These are phyloP conservation scores for Neostapfia colusana DNA, from an alignment of 176 grass and related monocot genomes.

Conservation along the genomic window DNA sequence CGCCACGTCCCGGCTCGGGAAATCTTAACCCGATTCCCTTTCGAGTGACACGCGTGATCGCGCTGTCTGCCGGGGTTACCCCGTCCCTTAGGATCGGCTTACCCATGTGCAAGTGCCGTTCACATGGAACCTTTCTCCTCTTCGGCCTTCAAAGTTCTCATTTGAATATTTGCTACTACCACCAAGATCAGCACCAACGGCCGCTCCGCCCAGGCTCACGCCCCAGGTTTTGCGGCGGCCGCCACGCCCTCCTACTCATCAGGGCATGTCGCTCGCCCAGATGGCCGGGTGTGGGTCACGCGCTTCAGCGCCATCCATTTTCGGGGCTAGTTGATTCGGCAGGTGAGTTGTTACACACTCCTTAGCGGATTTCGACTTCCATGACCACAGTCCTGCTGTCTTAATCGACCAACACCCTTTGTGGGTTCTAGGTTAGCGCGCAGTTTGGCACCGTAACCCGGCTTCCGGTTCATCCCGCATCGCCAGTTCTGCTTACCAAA, in stretches of 20 bases:
- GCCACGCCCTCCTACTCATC: too few species aligned
- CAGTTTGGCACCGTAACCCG: constrained; percentile 66
- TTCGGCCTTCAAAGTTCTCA: constrained; percentile 75
- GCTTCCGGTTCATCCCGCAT: constrained; percentile 73
- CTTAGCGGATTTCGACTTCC: constrained; percentile 56
- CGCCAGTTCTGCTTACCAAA: constrained; percentile 82
- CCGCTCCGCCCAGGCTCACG: too few species aligned
- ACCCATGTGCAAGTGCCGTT: constrained; percentile 83
- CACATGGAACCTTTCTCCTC: constrained; percentile 88
- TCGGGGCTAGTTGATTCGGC: constrained; percentile 79
- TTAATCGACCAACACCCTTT: constrained; percentile 30
- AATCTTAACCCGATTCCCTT: constrained; percentile 65
- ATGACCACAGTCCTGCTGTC: constrained; percentile 44
- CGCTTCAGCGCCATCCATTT: constrained; percentile 74
- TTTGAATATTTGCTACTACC: too few species aligned
- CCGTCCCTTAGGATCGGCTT: constrained; percentile 69
- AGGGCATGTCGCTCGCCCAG: background rate
- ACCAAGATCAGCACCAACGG: too few species aligned
- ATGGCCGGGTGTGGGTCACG: constrained; percentile 69
- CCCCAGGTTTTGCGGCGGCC: too few species aligned
- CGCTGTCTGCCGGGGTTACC: constrained; percentile 57
- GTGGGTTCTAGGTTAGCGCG: constrained; percentile 50
- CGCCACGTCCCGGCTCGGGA: constrained; percentile 60
- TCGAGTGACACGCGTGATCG: constrained; percentile 32
- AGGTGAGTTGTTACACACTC: constrained; percentile 77